Evolutionary conservation across 1,139 yeast species (phyloP), one percentile per base, ranked within the genome.

Genomic region (Hemisphaericaspora lyxosophila): DNA sequence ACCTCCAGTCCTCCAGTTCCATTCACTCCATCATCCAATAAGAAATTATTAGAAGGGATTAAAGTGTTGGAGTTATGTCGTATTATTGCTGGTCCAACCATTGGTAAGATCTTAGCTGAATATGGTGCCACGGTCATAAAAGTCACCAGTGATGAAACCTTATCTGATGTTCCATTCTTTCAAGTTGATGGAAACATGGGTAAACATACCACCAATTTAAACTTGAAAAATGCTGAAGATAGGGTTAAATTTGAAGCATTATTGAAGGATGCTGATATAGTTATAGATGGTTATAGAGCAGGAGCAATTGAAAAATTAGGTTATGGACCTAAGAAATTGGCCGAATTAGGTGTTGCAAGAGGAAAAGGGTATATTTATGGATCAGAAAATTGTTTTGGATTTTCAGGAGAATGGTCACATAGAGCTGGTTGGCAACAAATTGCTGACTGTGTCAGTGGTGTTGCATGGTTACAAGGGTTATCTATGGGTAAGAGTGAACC

Each of bases 361-460:
- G 58, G 58, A 4, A 60, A 58, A 41, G 66, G 66, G 4, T 56
- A 55, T 36, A 55, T 60, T 12, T 58, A 58, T 38, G 64, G 59
- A 14, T 50, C 62, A 7, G 66, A 60, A 42, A 59, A 61, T 44
- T 60, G 66, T 41, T 60, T 57, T 44, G 66, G 66, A 12, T 61
- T 54, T 36, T 43, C 45, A 25, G 66, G 66, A 15, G 59, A 52
- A 34, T 61, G 62, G 59, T 32, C 54, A 5, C 50, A 47, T 26
- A 42, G 67, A 20, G 50, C 66, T n/a, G 67, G 67, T 11, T 61
- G 67, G 67, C 67, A 61, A 44, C 67, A 61, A 42, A 61, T 61
- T 38, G 60, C 64, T 14, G 67, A 61, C 43, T 58, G 63, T 48
- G 61, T 49, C 18, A 48, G 60, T 27, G 67, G 67, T 3, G 58